Conservation (phyloP, 805 yeast species). For the Maudiozyma bulderi region DNA sequence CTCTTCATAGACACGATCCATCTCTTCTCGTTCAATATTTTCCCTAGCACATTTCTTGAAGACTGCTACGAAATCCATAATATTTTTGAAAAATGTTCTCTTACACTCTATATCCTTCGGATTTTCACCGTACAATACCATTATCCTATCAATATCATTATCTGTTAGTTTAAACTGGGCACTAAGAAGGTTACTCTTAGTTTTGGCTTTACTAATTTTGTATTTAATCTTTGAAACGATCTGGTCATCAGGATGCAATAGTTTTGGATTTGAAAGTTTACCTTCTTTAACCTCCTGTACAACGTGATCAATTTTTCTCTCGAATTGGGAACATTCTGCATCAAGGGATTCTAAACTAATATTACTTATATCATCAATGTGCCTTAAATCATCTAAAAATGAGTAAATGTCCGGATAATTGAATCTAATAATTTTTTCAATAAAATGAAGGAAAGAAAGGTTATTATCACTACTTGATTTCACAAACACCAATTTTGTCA, state of each 20-base stretch:
- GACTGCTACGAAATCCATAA: constrained; percentile 48
- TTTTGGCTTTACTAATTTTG: constrained; percentile 44
- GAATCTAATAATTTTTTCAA: constrained; percentile 55
- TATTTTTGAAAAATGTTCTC: constrained; percentile 52
- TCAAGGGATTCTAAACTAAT: constrained; percentile 54
- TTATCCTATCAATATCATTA: constrained; percentile 44
- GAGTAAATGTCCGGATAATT: constrained; percentile 55
- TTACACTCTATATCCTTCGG: constrained; percentile 42
- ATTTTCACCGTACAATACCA: constrained; percentile 69
- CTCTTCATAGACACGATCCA: constrained; percentile 52
- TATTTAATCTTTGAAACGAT: constrained; percentile 46
- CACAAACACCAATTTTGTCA: constrained; percentile 60
- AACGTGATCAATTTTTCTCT: constrained; percentile 41
- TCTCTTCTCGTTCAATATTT: constrained; percentile 59
- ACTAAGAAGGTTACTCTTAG: constrained; percentile 40
- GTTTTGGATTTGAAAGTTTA: constrained; percentile 49
- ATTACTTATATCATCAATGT: constrained; percentile 46
- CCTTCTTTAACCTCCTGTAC: constrained; percentile 50
- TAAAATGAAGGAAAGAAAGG: constrained; percentile 64
- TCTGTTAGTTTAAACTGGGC: constrained; percentile 44
- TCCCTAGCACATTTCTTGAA: constrained; percentile 58
- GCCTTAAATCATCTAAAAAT: constrained; percentile 51
- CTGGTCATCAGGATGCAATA: constrained; percentile 58
- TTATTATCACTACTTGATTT: constrained; percentile 56
- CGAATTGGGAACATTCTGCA: constrained; percentile 48